Evolutionary conservation across 2,329 filamentous ascomycete genomes (phyloP).

Genomic region (Xylaria arbuscula): DNA sequence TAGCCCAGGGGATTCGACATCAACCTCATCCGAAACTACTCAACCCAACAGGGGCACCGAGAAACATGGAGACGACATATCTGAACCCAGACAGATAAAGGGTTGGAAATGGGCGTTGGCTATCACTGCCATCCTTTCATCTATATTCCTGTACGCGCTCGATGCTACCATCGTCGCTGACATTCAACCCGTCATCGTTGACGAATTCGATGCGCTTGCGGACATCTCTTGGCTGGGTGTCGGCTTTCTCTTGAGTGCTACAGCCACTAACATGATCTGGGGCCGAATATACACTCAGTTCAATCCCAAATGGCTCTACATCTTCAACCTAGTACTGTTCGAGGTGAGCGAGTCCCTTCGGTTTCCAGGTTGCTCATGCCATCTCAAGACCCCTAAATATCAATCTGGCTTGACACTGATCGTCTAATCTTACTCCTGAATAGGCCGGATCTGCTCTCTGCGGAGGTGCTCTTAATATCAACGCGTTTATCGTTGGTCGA

Average conservation of each 20-base stretch:
- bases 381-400: too few species aligned
- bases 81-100: too few species aligned
- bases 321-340: constrained; percentile 36
- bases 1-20: too few species aligned
- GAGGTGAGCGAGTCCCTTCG: neutral
- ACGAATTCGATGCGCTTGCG: constrained; percentile 50
- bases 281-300: constrained; percentile 44
- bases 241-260: constrained; percentile 55
- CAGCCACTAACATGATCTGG: constrained; percentile 51
- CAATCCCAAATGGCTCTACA: constrained; percentile 55
- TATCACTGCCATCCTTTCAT: neutral
- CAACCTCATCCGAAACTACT: too few species aligned
- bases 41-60: too few species aligned
- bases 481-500: constrained; percentile 60
- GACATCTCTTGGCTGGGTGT: constrained; percentile 55
- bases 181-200: constrained; percentile 54
- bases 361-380: too few species aligned
- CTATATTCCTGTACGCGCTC: constrained; percentile 52
- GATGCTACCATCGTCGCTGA: constrained; percentile 60
- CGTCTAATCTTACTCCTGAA: too few species aligned
- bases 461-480: constrained; percentile 40
- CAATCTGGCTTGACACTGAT: too few species aligned
- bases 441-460: constrained; percentile 52
- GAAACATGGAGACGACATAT: too few species aligned
- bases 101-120: neutral